Evolutionary conservation across 371 early-diverging fungal species (phyloP), one percentile per base, ranked within the genome.

Genomic region (Mycotypha africana): DNA sequence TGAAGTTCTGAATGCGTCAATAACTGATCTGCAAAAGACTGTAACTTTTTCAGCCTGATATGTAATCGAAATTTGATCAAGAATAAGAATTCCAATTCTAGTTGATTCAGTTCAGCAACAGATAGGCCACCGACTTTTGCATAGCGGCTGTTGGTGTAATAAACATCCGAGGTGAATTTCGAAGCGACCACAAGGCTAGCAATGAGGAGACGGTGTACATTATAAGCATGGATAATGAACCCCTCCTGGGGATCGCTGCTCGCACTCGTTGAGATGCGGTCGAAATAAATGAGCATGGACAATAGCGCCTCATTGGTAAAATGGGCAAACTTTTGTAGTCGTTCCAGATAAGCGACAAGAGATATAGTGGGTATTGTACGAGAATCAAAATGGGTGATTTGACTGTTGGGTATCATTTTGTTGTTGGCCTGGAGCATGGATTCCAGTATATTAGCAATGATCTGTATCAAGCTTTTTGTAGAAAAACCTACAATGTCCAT

Each of bases 11-110:
- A 5, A 28, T 28, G 28, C 1, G 52, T 58, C 41, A 75, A 38
- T 41, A 79, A 49, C 38, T 74, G 76, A 55, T 75, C 62, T 34
- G 70, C 78, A 45, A 87, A 87, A 15, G 67, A 58, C 54, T 88
- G 83, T 28, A 93, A 58, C 45, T 84, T 72, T 1, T 75, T 60
- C 10, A 72, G 57, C 24, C 69, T 67, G 17, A 83, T 73, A 31
- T 81, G 68, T 20, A 93, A 68, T 35, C 83, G 74, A 70, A 92
- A 93, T 45, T 83, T 75, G 35, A 85, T 76, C 47, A 89, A 61
- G 35, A 84, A 85, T 42, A 91, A 63, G 32, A 93, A 79, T 68
- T 92, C 92, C 31, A 92, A 49, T 51, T 93, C 94, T 15, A 93
- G 67, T 53, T 84, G 67, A 57, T 93, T 93, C 50, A 93, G 61